Conservation (phyloP, 345 rosid species). For the Eucalyptus dawsonii region DNA sequence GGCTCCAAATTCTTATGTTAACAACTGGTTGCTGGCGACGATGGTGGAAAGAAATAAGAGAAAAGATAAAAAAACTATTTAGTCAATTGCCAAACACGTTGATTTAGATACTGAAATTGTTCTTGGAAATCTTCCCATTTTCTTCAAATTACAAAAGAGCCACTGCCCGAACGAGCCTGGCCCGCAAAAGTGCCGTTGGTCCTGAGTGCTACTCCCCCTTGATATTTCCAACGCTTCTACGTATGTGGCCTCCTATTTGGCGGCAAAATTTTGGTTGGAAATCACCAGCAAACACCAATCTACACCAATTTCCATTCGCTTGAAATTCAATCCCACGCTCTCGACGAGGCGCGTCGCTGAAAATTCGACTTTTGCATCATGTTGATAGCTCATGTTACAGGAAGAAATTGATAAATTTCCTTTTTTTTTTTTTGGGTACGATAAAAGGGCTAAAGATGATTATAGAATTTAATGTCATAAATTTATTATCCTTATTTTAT, state of each 20-base stretch:
- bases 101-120: no score
- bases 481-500: background rate
- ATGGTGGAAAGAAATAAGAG: no score
- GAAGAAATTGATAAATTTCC: background rate
- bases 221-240: background rate
- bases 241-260: background rate
- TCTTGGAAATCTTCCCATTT: no score
- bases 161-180: background rate
- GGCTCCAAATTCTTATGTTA: no score
- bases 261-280: background rate
- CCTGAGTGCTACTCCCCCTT: background rate
- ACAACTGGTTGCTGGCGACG: fast-evolving
- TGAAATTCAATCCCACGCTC: background rate
- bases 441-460: background rate
- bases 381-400: background rate
- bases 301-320: background rate
- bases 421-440: background rate
- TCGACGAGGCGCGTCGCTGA: background rate
- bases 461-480: background rate
- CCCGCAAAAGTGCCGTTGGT: background rate
- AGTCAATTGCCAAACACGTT: fast-evolving
- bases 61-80: no score
- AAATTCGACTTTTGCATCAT: background rate
- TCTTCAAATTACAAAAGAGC: background rate
- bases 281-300: background rate